These are phyloP conservation scores for Cymbidium sinense DNA, from an alignment of 106 monocot genomes.

Conservation along the genomic window DNA sequence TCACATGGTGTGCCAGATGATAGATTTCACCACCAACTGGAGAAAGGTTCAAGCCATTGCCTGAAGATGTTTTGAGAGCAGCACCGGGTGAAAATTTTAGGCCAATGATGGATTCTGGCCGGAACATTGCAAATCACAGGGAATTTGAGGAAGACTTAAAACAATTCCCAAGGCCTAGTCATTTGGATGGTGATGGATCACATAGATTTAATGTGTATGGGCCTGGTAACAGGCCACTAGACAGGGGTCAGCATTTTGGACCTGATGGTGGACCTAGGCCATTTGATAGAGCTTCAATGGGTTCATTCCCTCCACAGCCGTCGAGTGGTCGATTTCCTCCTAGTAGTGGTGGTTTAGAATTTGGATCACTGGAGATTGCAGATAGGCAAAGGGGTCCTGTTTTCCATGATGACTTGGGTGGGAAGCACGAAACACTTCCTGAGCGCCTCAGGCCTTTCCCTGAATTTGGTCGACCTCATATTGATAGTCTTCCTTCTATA, in stretches of 20 bases:
- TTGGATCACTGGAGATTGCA: conserved; percentile 16
- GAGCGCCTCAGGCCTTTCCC: conserved; percentile 25
- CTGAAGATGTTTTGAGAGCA: conserved; percentile 31
- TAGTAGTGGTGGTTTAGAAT: conserved; percentile 13
- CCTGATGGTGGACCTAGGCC: conserved; percentile 23
- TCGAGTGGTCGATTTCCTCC: conserved; percentile 23
- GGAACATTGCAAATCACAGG: conserved; percentile 22
- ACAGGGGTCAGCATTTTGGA: conserved; percentile 16
- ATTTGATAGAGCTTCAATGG: conserved; percentile 18
- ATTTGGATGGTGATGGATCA: conserved; percentile 41
- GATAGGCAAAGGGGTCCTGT: conserved; percentile 24
- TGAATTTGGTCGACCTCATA: conserved; percentile 37
- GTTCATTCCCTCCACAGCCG: conserved; percentile 13
- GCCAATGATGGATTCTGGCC: conserved; percentile 27
- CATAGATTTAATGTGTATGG: conserved; percentile 38
- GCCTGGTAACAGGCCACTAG: conserved; percentile 29
- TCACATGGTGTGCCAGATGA: conserved; percentile 22
- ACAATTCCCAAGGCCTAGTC: conserved; percentile 49
- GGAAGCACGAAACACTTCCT: conserved; percentile 22
- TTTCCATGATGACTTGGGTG: conserved; percentile 31
- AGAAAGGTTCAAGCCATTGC: conserved; percentile 30
- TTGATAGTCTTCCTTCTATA: conserved; percentile 27
- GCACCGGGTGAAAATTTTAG: conserved; percentile 18
- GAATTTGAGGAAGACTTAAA: conserved; percentile 73
- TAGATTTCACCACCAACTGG: conserved; percentile 38